Conservation (phyloP, 176 grass and related monocot species). For the Chloris gayana region DNA sequence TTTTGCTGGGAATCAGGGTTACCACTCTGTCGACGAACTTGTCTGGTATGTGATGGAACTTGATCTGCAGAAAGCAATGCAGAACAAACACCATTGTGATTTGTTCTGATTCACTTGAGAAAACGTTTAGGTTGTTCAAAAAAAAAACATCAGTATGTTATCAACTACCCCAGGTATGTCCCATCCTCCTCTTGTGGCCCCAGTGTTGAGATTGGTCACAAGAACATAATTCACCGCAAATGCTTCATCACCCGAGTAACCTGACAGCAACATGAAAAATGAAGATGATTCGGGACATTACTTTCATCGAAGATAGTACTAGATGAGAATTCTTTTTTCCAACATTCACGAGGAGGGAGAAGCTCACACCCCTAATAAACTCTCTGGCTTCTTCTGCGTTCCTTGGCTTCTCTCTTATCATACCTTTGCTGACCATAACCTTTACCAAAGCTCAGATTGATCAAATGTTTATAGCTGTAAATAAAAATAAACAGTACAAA, state of each 20-base stretch:
- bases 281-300: background rate
- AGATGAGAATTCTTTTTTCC: background rate
- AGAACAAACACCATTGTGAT: background rate
- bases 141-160: background rate
- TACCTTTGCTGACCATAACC: constrained; percentile 72
- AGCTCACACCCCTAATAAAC: constrained; percentile 64
- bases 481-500: background rate
- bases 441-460: constrained; percentile 5
- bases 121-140: background rate
- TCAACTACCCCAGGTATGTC: constrained; percentile 58
- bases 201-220: constrained; percentile 64
- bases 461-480: background rate
- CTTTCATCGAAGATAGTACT: background rate
- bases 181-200: constrained; percentile 53
- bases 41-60: constrained; percentile 70
- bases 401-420: constrained; percentile 64
- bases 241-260: constrained; percentile 60
- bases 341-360: background rate
- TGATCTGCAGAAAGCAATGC: constrained; percentile 48
- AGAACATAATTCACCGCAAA: constrained; percentile 72
- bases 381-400: constrained; percentile 66
- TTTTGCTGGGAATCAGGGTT: background rate
- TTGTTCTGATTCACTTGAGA: background rate
- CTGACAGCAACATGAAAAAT: constrained; percentile 28
- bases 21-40: constrained; percentile 68